Evolutionary conservation across 768 basidiomycete genomes (phyloP), one percentile per base, ranked within the genome.

Genomic region (Pisolithus orientalis): DNA sequence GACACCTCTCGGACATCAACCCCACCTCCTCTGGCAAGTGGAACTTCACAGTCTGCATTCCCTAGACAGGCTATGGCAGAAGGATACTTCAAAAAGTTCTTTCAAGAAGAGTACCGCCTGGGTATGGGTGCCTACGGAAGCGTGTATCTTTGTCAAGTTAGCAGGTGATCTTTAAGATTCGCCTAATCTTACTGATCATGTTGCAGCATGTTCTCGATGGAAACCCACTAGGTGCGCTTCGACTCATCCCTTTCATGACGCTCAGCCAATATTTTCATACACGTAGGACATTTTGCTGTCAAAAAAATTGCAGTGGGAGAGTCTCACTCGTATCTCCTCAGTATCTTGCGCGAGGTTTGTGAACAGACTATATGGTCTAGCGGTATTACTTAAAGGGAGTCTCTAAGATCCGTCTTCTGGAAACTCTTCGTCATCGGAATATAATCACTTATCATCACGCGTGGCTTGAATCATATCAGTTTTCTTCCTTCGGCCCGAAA

Each of bases 271-370:
- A 31, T 49, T 34, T 6, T 51, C 44, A 27, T 39, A 51, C 10
- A 11, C 44, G 24, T 57, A 80, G 89, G 89, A 28, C 85, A 84
- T 58, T 96, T 94, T 65, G 94, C 94, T 0, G 89, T 96, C 44
- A 98, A 98, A 73, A 97, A 96, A 67, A 92, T 98, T 21, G 93
- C 95, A 0, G 89, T 97, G 0, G 94, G 94, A 45, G 83, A 90
- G 62, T 94, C 91, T 0, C 88, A 92, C 58, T 76, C 84, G 2
- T 94, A 94, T 70, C 74, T 95, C 6, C 70, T 93, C 39, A 84
- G 83, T 46, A 93, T 90, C 50, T 72, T 94, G 38, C 81, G 82
- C 42, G 93, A 94, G 74, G 84, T 79, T 43, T 44, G 72, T 56
- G 39, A 40, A n/a, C 43, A 34, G 14, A 45, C 16, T 53, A 17